These are phyloP conservation scores for Ogataea paradorogensis DNA, from an alignment of 805 yeast species.

Conservation along the genomic window DNA sequence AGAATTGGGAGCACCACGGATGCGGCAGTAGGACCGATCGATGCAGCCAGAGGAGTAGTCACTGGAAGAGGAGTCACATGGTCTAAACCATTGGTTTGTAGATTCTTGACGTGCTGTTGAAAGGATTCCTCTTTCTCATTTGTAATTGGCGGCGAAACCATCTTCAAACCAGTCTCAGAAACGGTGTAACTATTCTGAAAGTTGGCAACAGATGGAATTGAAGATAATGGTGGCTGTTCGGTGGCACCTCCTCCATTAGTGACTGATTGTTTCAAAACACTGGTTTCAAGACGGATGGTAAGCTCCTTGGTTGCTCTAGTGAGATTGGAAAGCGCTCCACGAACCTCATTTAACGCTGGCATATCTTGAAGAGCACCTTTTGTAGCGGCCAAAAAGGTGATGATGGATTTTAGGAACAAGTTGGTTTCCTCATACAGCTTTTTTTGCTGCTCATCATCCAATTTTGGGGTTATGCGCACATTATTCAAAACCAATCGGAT, in stretches of 20 bases:
- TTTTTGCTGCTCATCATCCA: constrained; percentile 49
- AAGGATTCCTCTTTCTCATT: constrained; percentile 12
- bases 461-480: constrained; percentile 35
- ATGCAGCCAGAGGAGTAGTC: constrained; percentile 36
- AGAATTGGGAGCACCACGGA: constrained; percentile 33
- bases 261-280: constrained; percentile 41
- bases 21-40: constrained; percentile 36
- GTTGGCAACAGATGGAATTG: constrained; percentile 36
- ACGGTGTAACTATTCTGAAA: constrained; percentile 19
- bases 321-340: constrained; percentile 74
- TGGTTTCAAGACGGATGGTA: constrained; percentile 75
- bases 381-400: constrained; percentile 78
- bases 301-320: constrained; percentile 91
- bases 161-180: not conserved
- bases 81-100: constrained; percentile 14
- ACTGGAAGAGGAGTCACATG: constrained; percentile 24
- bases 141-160: not conserved
- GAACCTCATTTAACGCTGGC: constrained; percentile 73
- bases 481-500: constrained; percentile 53
- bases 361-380: constrained; percentile 79
- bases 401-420: constrained; percentile 74
- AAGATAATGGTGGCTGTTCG: constrained; percentile 35
- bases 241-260: constrained; percentile 16
- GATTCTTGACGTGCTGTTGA: constrained; percentile 26
- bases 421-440: constrained; percentile 85